These are phyloP conservation scores for Neostapfia colusana DNA, from an alignment of 176 grass and related monocot genomes.

Conservation along the genomic window DNA sequence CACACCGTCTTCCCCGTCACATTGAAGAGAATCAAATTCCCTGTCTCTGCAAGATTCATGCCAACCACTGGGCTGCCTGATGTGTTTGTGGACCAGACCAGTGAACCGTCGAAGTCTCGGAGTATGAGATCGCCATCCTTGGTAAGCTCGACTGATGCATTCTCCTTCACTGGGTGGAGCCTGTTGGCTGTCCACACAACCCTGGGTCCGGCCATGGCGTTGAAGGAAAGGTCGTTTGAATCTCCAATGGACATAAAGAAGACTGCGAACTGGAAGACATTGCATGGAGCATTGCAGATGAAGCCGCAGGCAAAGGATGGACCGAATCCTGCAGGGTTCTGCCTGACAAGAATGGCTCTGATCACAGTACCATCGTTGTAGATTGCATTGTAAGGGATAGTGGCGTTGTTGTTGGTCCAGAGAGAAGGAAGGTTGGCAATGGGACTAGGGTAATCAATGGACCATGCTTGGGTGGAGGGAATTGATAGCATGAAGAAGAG, in stretches of 20 bases:
- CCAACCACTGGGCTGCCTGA: constrained; percentile 31
- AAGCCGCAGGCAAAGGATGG: constrained; percentile 52
- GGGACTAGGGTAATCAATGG: constrained; percentile 51
- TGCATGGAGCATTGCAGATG: constrained; percentile 49
- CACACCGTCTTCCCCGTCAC: constrained; percentile 43
- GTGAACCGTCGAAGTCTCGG: constrained; percentile 35
- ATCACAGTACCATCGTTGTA: constrained; percentile 3
- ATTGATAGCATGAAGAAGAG: constrained; percentile 34
- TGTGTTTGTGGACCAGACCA: constrained; percentile 58
- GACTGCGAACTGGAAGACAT: constrained; percentile 52
- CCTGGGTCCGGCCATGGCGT: neutral
- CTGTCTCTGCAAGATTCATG: constrained; percentile 47
- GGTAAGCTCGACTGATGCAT: constrained; percentile 45
- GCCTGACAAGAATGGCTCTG: constrained; percentile 52
- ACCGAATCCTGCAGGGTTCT: constrained; percentile 33
- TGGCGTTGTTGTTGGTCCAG: constrained; percentile 50
- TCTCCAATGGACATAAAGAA: constrained; percentile 33
- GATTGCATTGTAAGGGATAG: constrained; percentile 34
- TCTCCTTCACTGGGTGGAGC: constrained; percentile 40
- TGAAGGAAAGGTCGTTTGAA: neutral
- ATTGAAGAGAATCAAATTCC: constrained; percentile 64
- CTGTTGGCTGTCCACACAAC: constrained; percentile 65
- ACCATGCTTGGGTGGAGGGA: constrained; percentile 44
- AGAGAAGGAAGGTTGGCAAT: constrained; percentile 46
- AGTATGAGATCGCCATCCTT: constrained; percentile 52